A percentile compares a stretch with the other conserved stretches of the same genome.
Evolutionary conservation across 345 rosid species (phyloP).

Genomic region (Carallia brachiata): DNA sequence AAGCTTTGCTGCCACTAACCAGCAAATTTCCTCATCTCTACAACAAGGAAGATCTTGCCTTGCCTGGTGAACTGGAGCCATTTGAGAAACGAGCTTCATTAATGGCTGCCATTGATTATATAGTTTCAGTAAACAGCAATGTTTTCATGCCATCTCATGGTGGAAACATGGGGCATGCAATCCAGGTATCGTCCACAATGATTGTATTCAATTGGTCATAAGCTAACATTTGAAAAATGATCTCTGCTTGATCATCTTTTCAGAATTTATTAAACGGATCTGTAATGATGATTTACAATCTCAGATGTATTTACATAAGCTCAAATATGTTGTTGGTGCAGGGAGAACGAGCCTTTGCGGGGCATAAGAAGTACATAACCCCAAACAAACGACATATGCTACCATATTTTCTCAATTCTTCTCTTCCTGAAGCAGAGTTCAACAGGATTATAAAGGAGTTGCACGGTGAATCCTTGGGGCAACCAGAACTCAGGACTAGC

Average conservation of each 20-base stretch:
- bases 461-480: constrained; percentile 79
- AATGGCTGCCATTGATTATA: constrained; percentile 86
- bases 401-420: constrained; percentile 63
- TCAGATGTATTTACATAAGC: not conserved
- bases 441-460: constrained; percentile 56
- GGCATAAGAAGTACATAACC: constrained; percentile 84
- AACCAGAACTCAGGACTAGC: constrained; percentile 71
- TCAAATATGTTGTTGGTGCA: constrained; percentile 29
- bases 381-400: constrained; percentile 97
- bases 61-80: constrained; percentile 79
- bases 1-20: constrained; percentile 65
- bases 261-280: not conserved
- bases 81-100: constrained; percentile 70
- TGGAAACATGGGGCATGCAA: constrained; percentile 94
- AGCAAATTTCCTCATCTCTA: constrained; percentile 66
- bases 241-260: no score
- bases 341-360: constrained; percentile 84
- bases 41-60: constrained; percentile 80
- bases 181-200: constrained; percentile 52
- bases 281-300: not conserved
- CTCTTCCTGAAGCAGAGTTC: constrained; percentile 71
- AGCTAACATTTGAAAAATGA: not conserved
- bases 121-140: constrained; percentile 78
- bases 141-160: constrained; percentile 99
- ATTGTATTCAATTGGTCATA: not conserved